A percentile compares a stretch with the other conserved stretches of the same genome.
phyloP scores from a whole-genome alignment of 805 yeast species.

The Kuraishia ogatae region DNA sequence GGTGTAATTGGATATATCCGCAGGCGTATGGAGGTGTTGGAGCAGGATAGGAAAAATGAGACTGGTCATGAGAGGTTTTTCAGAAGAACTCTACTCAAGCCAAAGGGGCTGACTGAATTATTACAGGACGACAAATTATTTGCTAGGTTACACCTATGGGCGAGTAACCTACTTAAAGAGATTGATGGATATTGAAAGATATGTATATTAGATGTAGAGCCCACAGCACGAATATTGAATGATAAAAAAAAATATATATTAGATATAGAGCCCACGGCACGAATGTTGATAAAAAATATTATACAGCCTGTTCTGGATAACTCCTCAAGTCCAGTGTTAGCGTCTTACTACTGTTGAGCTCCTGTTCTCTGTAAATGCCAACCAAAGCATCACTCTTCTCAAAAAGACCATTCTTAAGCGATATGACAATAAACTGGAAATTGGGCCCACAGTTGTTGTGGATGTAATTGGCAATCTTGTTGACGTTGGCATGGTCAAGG shows the following conservation, averaged over 20 bases:
- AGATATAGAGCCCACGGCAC: too few relatives aligned
- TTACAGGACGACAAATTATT: conserved; percentile 45
- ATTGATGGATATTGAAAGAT: neutral
- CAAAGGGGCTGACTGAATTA: conserved; percentile 46
- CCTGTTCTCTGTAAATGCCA: conserved; percentile 84
- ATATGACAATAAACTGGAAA: conserved; percentile 88
- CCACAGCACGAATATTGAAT: too few relatives aligned
- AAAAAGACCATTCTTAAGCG: conserved; percentile 78
- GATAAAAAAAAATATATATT: too few relatives aligned
- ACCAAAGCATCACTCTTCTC: conserved; percentile 87
- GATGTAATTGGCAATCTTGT: conserved; percentile 80
- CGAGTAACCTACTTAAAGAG: conserved; percentile 33
- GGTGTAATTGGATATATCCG: conserved; percentile 32
- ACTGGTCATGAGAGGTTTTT: conserved; percentile 43
- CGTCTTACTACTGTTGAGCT: conserved; percentile 61
- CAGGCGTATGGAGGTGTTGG: conserved; percentile 17
- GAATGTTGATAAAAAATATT: too few relatives aligned
- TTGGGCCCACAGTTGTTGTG: conserved; percentile 63
- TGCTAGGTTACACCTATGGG: conserved; percentile 58
- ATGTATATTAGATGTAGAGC: too few relatives aligned
- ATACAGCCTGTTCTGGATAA: conserved; percentile 32
- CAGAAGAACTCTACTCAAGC: conserved; percentile 44
- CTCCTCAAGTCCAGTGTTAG: conserved; percentile 64
- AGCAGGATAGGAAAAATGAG: conserved; percentile 18
- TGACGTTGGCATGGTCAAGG: conserved; percentile 81